Base-by-base conservation (phyloP, 2,329 filamentous ascomycete species). In the Fusarium poae region DNA sequence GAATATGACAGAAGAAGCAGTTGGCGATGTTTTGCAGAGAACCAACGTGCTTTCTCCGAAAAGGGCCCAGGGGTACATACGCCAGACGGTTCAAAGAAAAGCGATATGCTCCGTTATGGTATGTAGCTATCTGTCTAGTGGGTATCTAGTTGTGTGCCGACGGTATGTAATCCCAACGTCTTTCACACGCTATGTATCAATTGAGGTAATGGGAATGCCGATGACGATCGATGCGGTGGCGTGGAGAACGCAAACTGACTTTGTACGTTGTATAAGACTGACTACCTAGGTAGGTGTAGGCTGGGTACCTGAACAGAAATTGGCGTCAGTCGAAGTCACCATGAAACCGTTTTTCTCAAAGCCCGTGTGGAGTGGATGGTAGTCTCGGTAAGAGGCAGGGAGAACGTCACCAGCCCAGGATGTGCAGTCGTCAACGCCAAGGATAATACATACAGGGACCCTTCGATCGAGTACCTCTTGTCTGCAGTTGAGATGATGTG, bases 151-250 rank as follows among this genome's bases (percentile, higher is more conserved):
- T 55, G 63, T 51, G 50, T 65, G 57, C 67, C 40, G 46, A 59
- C 54, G 56, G 63, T 62, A 60, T 52, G 58, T 62, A 60, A 45
- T 43, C 54, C 67, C 54, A 70, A 68, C 64, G 65, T 59, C 62
- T 67, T 64, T 56, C 42, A 34, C 45, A 34, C 44, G 63, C 61
- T 48, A 34, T 50, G 46, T 50, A 39, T 32, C 30, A 35, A 35
- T 48, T 57, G 57, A 49, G 42, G 43, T 15, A 54, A 54, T 66
- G 61, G 69, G 70, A 74, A 51, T 74, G 63, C 68, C 56, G 70
- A 74, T 68, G 70, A 74, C 66, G 72, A 74, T 73, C 68, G 61
- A 70, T 73, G 68, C 57, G 61, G 70, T 72, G 68, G 69, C 62
- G 72, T 74, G 72, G 72, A 62, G 68, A 65, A 50, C 11, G 16